Evolutionary conservation across 345 rosid genomes (phyloP).

Genomic region (Hypericum androsaemum): DNA sequence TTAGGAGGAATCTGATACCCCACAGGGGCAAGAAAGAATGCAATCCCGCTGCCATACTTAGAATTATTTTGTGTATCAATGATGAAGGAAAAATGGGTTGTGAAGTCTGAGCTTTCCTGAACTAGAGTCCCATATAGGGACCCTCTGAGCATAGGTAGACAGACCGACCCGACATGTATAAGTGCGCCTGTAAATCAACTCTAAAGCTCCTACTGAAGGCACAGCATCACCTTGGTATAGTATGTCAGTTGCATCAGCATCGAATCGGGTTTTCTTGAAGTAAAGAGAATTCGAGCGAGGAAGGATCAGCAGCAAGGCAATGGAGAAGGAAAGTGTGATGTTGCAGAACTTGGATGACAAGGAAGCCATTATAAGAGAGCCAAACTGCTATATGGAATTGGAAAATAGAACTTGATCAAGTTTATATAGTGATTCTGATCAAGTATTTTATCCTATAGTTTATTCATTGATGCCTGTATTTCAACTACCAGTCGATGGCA

Average conservation of each 20-base stretch:
- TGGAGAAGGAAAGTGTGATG: too few species aligned
- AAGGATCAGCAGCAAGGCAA: too few species aligned
- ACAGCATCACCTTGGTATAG: slow-evolving; percentile 11
- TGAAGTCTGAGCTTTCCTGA: too few species aligned
- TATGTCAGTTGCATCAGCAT: not conserved
- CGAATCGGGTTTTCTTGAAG: slow-evolving; percentile 2
- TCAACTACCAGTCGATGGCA: too few species aligned
- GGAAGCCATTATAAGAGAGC: too few species aligned
- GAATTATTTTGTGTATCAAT: not conserved
- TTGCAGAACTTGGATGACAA: too few species aligned
- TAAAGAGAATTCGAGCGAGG: not conserved
- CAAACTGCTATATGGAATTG: too few species aligned
- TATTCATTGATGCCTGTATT: too few species aligned
- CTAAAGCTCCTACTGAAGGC: slow-evolving; percentile 3
- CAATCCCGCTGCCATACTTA: slow-evolving; percentile 1
- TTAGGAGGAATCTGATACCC: slow-evolving; percentile 10
- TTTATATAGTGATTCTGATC: too few species aligned
- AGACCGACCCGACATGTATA: not conserved
- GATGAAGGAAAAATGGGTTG: slow-evolving; percentile 11
- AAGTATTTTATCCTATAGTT: too few species aligned
- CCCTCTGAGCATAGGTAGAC: not conserved
- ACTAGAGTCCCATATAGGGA: too few species aligned
- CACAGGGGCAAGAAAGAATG: slow-evolving; percentile 16
- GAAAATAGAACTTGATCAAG: too few species aligned
- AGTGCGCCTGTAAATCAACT: not conserved